Conservation (phyloP, 1,139 yeast genomes). For the Fermentozyma sake region DNA sequence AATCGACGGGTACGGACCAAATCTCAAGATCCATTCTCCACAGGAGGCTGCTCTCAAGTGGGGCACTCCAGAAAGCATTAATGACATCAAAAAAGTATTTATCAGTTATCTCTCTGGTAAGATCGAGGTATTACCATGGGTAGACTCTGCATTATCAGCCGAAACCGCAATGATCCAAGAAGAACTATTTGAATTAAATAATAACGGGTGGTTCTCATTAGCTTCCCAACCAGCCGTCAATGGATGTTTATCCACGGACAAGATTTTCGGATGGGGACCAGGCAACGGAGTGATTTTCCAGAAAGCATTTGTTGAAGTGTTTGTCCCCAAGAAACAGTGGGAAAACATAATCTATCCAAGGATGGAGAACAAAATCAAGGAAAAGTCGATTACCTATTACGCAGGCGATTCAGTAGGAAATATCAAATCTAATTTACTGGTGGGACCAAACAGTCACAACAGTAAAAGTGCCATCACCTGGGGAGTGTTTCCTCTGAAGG, state of each 20-base stretch:
- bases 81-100: constrained; percentile 67
- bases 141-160: constrained; percentile 75
- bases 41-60: constrained; percentile 68
- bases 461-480: constrained; percentile 80
- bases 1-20: constrained; percentile 95
- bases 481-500: constrained; percentile 92
- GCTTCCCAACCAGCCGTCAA: constrained; percentile 96
- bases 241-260: constrained; percentile 71
- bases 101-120: constrained; percentile 71
- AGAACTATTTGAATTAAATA: constrained; percentile 74
- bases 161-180: constrained; percentile 94
- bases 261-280: constrained; percentile 95
- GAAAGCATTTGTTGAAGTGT: constrained; percentile 83
- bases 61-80: constrained; percentile 71
- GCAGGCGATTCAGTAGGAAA: constrained; percentile 57
- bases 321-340: constrained; percentile 72
- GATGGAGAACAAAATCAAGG: constrained; percentile 40
- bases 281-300: constrained; percentile 87
- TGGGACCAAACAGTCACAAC: constrained; percentile 20
- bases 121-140: constrained; percentile 85
- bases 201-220: constrained; percentile 74
- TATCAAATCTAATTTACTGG: constrained; percentile 57
- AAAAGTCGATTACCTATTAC: constrained; percentile 59
- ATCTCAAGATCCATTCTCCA: constrained; percentile 67
- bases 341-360: constrained; percentile 45